Evolutionary conservation across 306 rosid genomes (phyloP).

Genomic region (Glycyrrhiza uralensis): DNA sequence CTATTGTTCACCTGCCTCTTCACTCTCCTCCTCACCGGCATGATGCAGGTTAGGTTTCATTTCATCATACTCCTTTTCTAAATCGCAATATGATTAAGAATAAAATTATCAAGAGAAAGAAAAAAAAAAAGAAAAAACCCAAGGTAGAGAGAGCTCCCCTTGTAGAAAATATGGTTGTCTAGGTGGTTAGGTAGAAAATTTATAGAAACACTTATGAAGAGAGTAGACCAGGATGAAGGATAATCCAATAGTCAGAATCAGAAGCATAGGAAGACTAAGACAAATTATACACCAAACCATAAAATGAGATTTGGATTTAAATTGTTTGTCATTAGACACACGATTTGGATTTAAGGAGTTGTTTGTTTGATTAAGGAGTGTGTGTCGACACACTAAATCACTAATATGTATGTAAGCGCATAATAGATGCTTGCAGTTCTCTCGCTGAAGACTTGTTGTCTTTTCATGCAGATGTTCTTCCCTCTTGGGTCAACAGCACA

Average conservation of each 20-base stretch:
- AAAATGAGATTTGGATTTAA: background rate
- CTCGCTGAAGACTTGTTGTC: slow-evolving; percentile 17
- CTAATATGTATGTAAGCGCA: background rate
- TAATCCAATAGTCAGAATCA: background rate
- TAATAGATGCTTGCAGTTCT: background rate
- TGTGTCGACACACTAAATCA: background rate
- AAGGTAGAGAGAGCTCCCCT: too few species aligned
- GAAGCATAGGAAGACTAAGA: background rate
- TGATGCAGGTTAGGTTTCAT: slow-evolving; percentile 68
- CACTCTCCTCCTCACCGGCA: slow-evolving; percentile 58
- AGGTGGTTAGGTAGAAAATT: background rate
- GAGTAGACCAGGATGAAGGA: background rate
- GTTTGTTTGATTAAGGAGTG: background rate
- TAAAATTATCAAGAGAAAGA: background rate
- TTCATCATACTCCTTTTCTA: background rate
- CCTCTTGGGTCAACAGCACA: slow-evolving; percentile 74
- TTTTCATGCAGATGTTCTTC: slow-evolving; percentile 64
- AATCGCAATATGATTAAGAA: background rate
- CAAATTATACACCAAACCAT: background rate
- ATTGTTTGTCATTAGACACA: background rate
- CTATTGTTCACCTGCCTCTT: slow-evolving; percentile 76
- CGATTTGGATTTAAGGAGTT: background rate
- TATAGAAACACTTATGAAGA: background rate
- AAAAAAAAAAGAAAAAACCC: too few species aligned
- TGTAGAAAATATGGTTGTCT: background rate